Percentiles rank a stretch among this genome's conserved stretches.
Evolutionary conservation across 495 filamentous ascomycete species (phyloP).

Genomic region (Neurospora intermedia): DNA sequence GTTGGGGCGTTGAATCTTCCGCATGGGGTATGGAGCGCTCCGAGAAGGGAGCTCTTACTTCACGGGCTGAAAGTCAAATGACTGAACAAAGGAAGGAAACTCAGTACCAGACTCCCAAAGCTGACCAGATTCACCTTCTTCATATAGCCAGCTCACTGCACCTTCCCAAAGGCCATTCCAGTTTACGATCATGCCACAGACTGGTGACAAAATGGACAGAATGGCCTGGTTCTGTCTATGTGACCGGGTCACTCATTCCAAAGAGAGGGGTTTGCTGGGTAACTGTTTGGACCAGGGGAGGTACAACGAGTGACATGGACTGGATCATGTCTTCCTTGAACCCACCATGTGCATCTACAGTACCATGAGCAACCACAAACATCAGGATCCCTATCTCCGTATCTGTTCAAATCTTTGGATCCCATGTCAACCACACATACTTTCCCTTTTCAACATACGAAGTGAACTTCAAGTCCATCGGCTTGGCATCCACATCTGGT

Average conservation of each 20-base stretch:
- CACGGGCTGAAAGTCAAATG: neutral
- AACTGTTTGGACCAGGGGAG: too few species aligned
- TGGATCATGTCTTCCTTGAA: neutral
- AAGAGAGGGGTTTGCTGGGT: too few species aligned
- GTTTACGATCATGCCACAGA: neutral
- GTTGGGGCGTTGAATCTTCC: neutral
- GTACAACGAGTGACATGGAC: too few species aligned
- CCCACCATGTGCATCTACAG: neutral
- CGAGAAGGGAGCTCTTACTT: neutral
- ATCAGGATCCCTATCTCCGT: neutral
- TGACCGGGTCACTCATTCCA: too few species aligned
- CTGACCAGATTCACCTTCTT: neutral
- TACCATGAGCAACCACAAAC: neutral
- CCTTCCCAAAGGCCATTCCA: neutral
- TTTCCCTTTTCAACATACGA: slow-evolving; percentile 10
- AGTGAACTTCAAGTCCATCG: slow-evolving; percentile 6
- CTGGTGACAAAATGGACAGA: too few species aligned
- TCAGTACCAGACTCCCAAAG: neutral
- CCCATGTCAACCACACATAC: slow-evolving; percentile 18
- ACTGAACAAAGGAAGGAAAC: neutral
- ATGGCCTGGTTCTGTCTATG: too few species aligned
- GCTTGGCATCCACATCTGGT: slow-evolving; percentile 1
- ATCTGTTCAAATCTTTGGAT: neutral
- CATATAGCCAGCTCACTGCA: neutral
- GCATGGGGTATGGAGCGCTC: neutral